Conservation (phyloP, 129 eudicot genomes). For the Artemisia annua region DNA sequence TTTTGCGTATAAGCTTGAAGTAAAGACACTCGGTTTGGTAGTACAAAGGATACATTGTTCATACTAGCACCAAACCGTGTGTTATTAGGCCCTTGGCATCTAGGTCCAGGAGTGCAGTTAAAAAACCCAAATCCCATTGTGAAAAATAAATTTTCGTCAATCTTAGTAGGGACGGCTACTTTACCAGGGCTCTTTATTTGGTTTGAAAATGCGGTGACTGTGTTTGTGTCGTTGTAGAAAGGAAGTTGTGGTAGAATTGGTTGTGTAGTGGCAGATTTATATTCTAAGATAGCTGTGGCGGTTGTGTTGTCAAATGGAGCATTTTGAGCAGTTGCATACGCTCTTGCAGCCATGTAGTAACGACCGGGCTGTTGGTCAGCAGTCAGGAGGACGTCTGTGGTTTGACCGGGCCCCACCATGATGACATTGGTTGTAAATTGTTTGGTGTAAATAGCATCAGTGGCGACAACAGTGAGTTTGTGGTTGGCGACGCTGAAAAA, state of each 20-base stretch:
- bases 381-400: slow-evolving; percentile 71
- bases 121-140: slow-evolving; percentile 66
- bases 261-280: slow-evolving; percentile 46
- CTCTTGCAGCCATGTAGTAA: slow-evolving; percentile 86
- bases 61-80: slow-evolving; percentile 82
- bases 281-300: slow-evolving; percentile 73
- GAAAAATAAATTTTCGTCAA: slow-evolving; percentile 55
- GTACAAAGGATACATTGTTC: slow-evolving; percentile 73
- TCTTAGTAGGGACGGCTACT: slow-evolving; percentile 49
- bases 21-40: slow-evolving; percentile 58
- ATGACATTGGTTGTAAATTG: slow-evolving; percentile 59
- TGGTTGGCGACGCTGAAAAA: slow-evolving; percentile 80
- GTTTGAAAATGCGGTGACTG: slow-evolving; percentile 55
- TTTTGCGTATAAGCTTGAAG: slow-evolving; percentile 67
- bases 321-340: slow-evolving; percentile 58
- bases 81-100: slow-evolving; percentile 80
- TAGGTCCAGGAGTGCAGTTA: slow-evolving; percentile 63
- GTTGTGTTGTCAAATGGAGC: slow-evolving; percentile 82
- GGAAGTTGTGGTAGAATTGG: slow-evolving; percentile 69
- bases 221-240: slow-evolving; percentile 65
- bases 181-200: slow-evolving; percentile 51
- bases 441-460: slow-evolving; percentile 73
- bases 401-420: slow-evolving; percentile 91
- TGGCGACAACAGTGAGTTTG: slow-evolving; percentile 65
- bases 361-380: slow-evolving; percentile 72